Conservation (phyloP, 2,329 filamentous ascomycete genomes). For the Calonectria honghensis region DNA sequence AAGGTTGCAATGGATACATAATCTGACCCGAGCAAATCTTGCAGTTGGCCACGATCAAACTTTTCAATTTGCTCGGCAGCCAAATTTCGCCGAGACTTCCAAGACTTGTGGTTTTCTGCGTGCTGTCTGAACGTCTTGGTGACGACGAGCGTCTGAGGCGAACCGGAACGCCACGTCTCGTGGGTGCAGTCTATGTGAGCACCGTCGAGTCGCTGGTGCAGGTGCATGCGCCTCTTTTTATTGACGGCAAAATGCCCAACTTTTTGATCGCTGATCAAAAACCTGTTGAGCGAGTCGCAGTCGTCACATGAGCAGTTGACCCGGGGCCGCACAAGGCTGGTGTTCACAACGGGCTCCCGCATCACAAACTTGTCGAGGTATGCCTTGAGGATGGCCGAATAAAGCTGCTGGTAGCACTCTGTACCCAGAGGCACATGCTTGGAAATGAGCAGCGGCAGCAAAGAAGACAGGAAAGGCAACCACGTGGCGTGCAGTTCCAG, state of each 20-base stretch:
- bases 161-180: constrained; percentile 23
- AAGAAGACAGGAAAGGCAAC: constrained; percentile 55
- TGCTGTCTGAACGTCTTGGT: not conserved
- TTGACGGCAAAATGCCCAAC: constrained; percentile 41
- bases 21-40: not conserved
- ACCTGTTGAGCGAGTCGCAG: constrained; percentile 53
- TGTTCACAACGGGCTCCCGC: constrained; percentile 35
- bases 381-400: constrained; percentile 46
- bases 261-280: constrained; percentile 48
- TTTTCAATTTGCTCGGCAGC: not conserved
- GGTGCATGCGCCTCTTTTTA: constrained; percentile 47
- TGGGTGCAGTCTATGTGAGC: constrained; percentile 48
- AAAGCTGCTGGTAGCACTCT: constrained; percentile 51
- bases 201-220: constrained; percentile 45
- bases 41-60: not conserved
- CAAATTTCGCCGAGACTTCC: not conserved
- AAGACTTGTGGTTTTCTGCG: not conserved
- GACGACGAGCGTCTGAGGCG: not conserved
- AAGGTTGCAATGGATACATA: not conserved
- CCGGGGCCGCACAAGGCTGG: constrained; percentile 14
- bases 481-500: constrained; percentile 53
- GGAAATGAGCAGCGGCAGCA: constrained; percentile 44
- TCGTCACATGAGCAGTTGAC: constrained; percentile 51
- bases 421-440: constrained; percentile 36
- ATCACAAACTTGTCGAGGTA: constrained; percentile 53